Evolutionary conservation across 805 yeast species (phyloP).

Genomic region (Wickerhamiella sorbophila): DNA sequence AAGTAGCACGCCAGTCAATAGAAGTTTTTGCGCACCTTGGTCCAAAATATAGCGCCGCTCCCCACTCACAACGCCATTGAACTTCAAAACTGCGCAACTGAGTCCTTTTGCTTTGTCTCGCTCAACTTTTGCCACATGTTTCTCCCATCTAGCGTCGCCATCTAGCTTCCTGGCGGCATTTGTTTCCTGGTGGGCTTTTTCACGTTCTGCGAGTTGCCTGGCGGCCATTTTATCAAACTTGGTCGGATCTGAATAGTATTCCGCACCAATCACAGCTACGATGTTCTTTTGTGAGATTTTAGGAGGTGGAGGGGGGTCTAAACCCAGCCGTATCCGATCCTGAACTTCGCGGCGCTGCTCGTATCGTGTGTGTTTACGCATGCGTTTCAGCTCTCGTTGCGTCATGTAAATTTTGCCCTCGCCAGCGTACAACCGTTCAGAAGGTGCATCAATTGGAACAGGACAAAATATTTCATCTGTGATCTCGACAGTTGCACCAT

Average conservation of each 20-base stretch:
- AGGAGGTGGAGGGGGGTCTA: constrained; percentile 79
- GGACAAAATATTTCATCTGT: constrained; percentile 59
- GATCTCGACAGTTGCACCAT: constrained; percentile 23
- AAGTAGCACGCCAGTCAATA: constrained; percentile 42
- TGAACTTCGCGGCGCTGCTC: constrained; percentile 53
- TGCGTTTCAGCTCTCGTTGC: constrained; percentile 58
- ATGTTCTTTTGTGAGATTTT: constrained; percentile 73
- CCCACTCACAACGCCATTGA: constrained; percentile 42
- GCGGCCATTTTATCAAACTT: constrained; percentile 61
- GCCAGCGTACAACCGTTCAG: constrained; percentile 34
- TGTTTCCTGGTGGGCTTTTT: constrained; percentile 38
- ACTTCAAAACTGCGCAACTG: constrained; percentile 42
- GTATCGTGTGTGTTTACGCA: constrained; percentile 56
- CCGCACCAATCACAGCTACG: constrained; percentile 75
- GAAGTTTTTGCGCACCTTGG: constrained; percentile 62
- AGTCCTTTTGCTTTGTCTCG: constrained; percentile 38
- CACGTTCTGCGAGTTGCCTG: constrained; percentile 51
- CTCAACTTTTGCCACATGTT: constrained; percentile 32
- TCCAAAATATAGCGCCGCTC: constrained; percentile 63
- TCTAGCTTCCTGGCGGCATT: constrained; percentile 53
- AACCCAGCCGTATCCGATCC: constrained; percentile 63
- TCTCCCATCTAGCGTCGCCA: constrained; percentile 42
- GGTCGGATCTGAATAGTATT: constrained; percentile 81
- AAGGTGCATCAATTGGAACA: constrained; percentile 43
- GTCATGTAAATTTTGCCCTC: constrained; percentile 47